Evolutionary conservation across 176 grass and related monocot species (phyloP), one percentile per base, ranked within the genome.

Genomic region (Ananas comosus): DNA sequence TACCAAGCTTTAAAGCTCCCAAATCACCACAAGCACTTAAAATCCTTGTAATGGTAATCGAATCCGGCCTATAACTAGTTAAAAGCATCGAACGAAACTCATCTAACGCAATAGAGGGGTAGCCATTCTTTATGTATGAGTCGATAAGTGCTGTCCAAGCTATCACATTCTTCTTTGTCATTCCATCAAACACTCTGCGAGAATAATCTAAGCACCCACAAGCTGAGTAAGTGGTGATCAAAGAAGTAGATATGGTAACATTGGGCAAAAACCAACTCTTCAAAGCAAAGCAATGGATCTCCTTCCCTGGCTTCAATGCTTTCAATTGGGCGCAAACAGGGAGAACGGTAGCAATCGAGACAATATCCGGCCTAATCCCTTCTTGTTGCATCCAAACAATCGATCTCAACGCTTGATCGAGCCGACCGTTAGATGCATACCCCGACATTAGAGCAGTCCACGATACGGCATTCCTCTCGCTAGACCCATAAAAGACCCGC

Each of bases 341-440:
- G 13, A 97, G 76, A 72, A 87, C 83, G 48, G 84, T 97, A 4
- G 79, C 89, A 48, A 97, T 79, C 0, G 84, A 81, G 71, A 92
- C 78, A 17, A 85, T 76, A 63, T 97, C 93, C 50, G 89, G 89
- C 12, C 68, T 83, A 11, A 92, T 71, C 64, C 89, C 84, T 87
- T 92, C 93, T 70, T 88, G 86, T 66, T 92, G 86, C 93, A 97
- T 97, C 93, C 93, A 97, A 69, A 70, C 64, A 74, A 97, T 78
- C 10, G 88, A 97, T 77, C 88, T 85, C 47, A 96, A 58, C 1
- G 88, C 86, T 76, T 91, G 82, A 63, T 92, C 86, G 29, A 80
- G 84, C 13, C 86, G 86, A 18, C 88, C 85, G 64, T 92, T 92
- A 53, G 73, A 85, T 61, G 93, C 89, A 69, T 96, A 92, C 24